A percentile compares a stretch with the other conserved stretches of the same genome.
These are phyloP conservation scores for Vanrija sp. DNA, from an alignment of 1,284 basidiomycete species.

Conservation along the genomic window DNA sequence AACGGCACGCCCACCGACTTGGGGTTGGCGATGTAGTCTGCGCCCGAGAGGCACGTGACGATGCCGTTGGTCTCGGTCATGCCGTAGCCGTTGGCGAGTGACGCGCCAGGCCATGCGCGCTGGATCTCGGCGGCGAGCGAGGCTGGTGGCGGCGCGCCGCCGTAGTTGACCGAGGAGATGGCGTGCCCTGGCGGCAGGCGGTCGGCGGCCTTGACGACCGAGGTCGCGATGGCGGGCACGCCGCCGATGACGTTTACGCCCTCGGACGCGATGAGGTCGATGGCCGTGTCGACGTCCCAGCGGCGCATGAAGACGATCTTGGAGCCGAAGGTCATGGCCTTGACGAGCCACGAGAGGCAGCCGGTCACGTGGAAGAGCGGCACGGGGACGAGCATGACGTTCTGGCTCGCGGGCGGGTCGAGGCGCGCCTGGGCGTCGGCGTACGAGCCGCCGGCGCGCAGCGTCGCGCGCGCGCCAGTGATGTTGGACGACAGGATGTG, in stretches of 20 bases:
- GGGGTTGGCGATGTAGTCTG: conserved; percentile 29
- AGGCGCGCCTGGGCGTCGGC: conserved; percentile 1
- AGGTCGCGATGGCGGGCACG: conserved; percentile 39
- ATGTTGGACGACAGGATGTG: conserved; percentile 30
- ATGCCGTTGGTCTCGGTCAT: conserved; percentile 44
- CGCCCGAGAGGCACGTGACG: conserved; percentile 31
- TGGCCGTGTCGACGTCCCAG: conserved; percentile 34
- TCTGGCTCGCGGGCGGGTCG: conserved; percentile 11
- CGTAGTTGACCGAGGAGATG: conserved; percentile 38
- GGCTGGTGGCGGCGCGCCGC: conserved; percentile 38
- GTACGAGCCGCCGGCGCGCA: conserved; percentile 29
- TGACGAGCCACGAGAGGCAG: conserved; percentile 42
- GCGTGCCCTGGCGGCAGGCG: conserved; percentile 37
- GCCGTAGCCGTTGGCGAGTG: conserved; percentile 34
- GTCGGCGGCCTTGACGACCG: conserved; percentile 35
- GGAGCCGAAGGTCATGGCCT: conserved; percentile 31
- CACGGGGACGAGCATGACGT: conserved; percentile 32
- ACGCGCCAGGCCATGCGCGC: conserved; percentile 26
- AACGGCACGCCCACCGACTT: conserved; percentile 28
- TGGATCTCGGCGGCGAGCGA: conserved; percentile 32
- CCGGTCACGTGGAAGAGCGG: conserved; percentile 47
- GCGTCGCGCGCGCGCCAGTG: conserved; percentile 28
- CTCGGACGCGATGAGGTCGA: conserved; percentile 29
- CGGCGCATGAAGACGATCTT: conserved; percentile 36
- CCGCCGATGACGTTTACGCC: conserved; percentile 37